A percentile compares a stretch with the other conserved stretches of the same genome.
Conservation (phyloP, 192 early-diverging fungal genomes). For the Pilobolus umbonatus region DNA sequence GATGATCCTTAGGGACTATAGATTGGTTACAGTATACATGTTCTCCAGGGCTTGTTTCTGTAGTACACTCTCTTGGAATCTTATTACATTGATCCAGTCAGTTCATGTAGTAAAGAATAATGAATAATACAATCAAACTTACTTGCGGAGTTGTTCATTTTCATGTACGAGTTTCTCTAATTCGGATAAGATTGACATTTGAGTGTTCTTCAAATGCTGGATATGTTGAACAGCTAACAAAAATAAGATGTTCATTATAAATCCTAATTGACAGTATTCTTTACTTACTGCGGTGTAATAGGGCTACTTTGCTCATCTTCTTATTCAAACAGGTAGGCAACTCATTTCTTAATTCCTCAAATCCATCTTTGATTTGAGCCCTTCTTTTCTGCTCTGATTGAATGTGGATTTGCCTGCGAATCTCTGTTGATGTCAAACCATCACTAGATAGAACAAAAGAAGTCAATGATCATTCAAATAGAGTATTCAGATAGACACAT, state of each 20-base stretch:
- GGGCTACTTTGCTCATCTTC: conserved; percentile 37
- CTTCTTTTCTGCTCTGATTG: conserved; percentile 36
- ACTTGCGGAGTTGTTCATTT: conserved; percentile 37
- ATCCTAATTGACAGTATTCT: not conserved
- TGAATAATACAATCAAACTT: conserved; percentile 9
- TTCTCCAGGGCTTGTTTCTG: conserved; percentile 38
- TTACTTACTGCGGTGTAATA: conserved; percentile 34
- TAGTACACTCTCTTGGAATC: conserved; percentile 31
- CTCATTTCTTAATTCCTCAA: conserved; percentile 34
- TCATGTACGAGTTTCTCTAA: conserved; percentile 32
- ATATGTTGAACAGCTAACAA: conserved; percentile 41
- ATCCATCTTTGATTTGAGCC: conserved; percentile 38
- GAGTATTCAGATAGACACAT: no score
- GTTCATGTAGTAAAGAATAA: not conserved
- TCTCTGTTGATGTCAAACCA: conserved; percentile 19
- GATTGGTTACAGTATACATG: conserved; percentile 32
- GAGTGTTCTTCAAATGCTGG: conserved; percentile 38
- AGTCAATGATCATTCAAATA: no score
- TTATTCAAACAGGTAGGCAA: conserved; percentile 34
- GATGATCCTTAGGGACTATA: conserved; percentile 19
- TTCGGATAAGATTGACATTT: conserved; percentile 35
- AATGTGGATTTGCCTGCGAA: conserved; percentile 36
- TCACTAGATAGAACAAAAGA: not conserved
- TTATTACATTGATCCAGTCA: not conserved
- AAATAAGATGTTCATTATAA: conserved; percentile 4